phyloP scores from a whole-genome alignment of 306 rosid species.

The Corylus avellana region DNA sequence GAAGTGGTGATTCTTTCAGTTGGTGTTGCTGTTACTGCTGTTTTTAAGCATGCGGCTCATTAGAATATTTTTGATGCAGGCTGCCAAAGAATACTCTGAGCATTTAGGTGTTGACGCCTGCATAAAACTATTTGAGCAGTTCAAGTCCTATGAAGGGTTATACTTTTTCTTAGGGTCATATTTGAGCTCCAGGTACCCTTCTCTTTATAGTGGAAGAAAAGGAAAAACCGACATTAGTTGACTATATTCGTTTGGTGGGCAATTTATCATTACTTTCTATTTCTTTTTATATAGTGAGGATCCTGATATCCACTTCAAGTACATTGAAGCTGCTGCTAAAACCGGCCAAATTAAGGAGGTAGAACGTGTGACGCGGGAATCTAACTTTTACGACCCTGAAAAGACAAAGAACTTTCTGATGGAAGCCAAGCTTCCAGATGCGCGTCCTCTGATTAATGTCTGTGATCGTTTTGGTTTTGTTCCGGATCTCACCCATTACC shows the following conservation, averaged over 20 bases:
- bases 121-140: slow-evolving; percentile 96
- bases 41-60: not conserved
- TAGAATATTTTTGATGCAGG: slow-evolving; percentile 42
- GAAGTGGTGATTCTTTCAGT: not conserved
- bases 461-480: slow-evolving; percentile 99
- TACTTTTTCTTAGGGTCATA: slow-evolving; percentile 97
- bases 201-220: not conserved
- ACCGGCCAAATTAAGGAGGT: slow-evolving; percentile 99
- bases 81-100: slow-evolving; percentile 96
- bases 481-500: slow-evolving; percentile 96
- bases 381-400: slow-evolving; percentile 93
- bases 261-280: not conserved
- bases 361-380: slow-evolving; percentile 98
- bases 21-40: not conserved
- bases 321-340: slow-evolving; percentile 98
- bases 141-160: slow-evolving; percentile 93
- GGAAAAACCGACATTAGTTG: not conserved
- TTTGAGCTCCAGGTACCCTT: slow-evolving; percentile 80
- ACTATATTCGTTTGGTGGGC: not conserved
- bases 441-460: slow-evolving; percentile 94
- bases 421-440: slow-evolving; percentile 99
- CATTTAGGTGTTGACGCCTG: slow-evolving; percentile 91
- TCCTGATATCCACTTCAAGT: slow-evolving; percentile 97
- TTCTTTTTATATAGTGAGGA: slow-evolving; percentile 63
- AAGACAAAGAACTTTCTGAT: slow-evolving; percentile 93